Conservation (phyloP, 2,329 filamentous ascomycete species). For the Chrysoporthe cubensis region DNA sequence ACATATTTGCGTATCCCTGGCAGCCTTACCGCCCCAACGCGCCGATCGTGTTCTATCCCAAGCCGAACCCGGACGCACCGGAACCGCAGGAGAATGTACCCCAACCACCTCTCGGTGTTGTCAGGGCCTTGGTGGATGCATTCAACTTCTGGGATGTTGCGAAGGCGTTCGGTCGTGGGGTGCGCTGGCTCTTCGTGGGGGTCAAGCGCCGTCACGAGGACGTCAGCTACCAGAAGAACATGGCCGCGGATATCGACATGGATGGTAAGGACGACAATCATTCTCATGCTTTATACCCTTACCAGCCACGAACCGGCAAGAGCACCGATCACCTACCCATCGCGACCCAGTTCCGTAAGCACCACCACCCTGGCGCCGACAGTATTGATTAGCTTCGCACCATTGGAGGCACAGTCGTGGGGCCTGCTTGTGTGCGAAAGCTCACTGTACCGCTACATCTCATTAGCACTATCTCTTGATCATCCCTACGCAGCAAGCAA, state of each 20-base stretch:
- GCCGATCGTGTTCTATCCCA: conserved; percentile 52
- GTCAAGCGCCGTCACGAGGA: conserved; percentile 62
- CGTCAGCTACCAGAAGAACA: conserved; percentile 49
- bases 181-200: conserved; percentile 81
- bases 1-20: conserved; percentile 83
- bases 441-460: conserved; percentile 12
- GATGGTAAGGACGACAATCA: conserved; percentile 44
- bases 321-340: conserved; percentile 47
- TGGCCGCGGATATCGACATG: conserved; percentile 28
- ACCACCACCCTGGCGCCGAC: conserved; percentile 21
- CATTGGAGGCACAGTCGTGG: conserved; percentile 12
- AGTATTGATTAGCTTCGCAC: conserved; percentile 23
- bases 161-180: conserved; percentile 76
- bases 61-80: conserved; percentile 46
- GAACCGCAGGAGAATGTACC: conserved; percentile 48
- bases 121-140: conserved; percentile 69
- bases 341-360: conserved; percentile 42
- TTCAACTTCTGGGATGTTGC: conserved; percentile 83
- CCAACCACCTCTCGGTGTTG: conserved; percentile 64
- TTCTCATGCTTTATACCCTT: conserved; percentile 32
- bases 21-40: conserved; percentile 63
- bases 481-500: background rate
- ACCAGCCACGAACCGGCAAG: conserved; percentile 38
- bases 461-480: background rate
- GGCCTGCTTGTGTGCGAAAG: background rate